Conservation (phyloP, 208 protist genomes). For the Trypanosoma congolense region DNA sequence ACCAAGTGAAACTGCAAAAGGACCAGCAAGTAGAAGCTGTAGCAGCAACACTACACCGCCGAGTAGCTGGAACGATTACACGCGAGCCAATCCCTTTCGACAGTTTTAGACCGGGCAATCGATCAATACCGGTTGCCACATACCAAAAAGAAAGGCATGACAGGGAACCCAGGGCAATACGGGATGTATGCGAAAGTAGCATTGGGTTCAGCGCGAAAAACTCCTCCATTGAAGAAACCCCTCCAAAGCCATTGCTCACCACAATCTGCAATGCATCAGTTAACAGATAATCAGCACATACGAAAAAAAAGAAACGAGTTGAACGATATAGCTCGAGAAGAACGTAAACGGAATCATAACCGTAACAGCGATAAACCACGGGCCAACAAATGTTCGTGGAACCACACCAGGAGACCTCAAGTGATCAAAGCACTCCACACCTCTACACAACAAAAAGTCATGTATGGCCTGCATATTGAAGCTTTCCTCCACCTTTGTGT, state of each 20-base stretch:
- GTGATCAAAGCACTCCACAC: slow-evolving; percentile 82
- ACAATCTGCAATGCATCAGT: neutral
- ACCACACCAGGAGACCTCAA: slow-evolving; percentile 89
- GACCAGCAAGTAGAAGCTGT: slow-evolving; percentile 44
- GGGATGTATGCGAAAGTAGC: slow-evolving; percentile 28
- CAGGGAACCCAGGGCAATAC: slow-evolving; percentile 24
- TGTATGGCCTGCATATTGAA: slow-evolving; percentile 94
- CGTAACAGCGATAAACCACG: slow-evolving; percentile 43
- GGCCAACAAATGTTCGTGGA: slow-evolving; percentile 87
- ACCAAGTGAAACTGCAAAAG: slow-evolving; percentile 82
- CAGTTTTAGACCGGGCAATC: neutral
- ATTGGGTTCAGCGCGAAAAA: slow-evolving; percentile 10
- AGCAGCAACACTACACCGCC: neutral
- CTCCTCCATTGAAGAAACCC: neutral
- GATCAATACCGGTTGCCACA: slow-evolving; percentile 14
- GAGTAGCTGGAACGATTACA: too few relatives aligned
- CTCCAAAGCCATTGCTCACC: neutral
- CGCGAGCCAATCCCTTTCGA: neutral
- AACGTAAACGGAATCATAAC: slow-evolving; percentile 18
- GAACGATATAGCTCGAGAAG: slow-evolving; percentile 5
- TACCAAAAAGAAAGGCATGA: slow-evolving; percentile 25
- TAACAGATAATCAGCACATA: slow-evolving; percentile 4
- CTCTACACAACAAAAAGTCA: slow-evolving; percentile 75
- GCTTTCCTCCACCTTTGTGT: slow-evolving; percentile 94
- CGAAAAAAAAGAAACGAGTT: slow-evolving; percentile 12